phyloP scores from a whole-genome alignment of 2,329 filamentous ascomycete species.

The Claviceps spartinae region DNA sequence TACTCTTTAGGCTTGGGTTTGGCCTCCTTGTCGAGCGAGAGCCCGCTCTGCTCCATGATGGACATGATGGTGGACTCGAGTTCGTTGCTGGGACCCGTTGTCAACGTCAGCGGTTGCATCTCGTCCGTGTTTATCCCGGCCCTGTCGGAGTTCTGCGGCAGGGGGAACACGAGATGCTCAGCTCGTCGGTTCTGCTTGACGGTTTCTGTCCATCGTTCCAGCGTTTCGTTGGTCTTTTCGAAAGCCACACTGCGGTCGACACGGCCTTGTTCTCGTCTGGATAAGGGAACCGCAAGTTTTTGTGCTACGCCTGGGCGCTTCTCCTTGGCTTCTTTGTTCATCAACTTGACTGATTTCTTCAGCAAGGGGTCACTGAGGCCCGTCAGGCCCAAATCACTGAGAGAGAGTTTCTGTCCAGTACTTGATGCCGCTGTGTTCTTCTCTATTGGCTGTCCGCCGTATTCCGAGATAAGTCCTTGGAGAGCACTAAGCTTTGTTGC shows the following conservation, averaged over 20 bases:
- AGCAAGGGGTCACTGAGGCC: conserved; percentile 60
- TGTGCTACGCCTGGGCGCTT: conserved; percentile 31
- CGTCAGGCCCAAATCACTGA: conserved; percentile 60
- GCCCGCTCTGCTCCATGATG: conserved; percentile 80
- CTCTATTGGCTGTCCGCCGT: conserved; percentile 51
- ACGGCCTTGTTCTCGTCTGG: conserved; percentile 74
- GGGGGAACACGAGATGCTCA: conserved; percentile 79
- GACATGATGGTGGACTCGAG: conserved; percentile 75
- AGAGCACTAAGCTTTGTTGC: conserved; percentile 50
- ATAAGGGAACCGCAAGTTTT: conserved; percentile 71
- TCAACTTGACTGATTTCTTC: conserved; percentile 66
- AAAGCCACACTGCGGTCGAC: conserved; percentile 73
- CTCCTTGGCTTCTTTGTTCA: conserved; percentile 48
- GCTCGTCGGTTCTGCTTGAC: conserved; percentile 88
- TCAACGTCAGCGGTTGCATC: conserved; percentile 48
- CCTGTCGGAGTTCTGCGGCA: conserved; percentile 56
- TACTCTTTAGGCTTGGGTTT: conserved; percentile 46
- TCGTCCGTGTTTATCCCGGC: conserved; percentile 47
- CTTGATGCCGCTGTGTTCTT: conserved; percentile 25
- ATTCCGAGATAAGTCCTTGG: conserved; percentile 54
- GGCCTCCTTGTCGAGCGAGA: conserved; percentile 37
- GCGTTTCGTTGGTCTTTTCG: conserved; percentile 79
- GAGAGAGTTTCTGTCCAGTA: conserved; percentile 52
- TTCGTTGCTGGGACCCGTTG: conserved; percentile 56
- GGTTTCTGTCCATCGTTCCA: conserved; percentile 86